Percentiles rank a stretch among this genome's conserved stretches.
Evolutionary conservation across 139 green algal species (phyloP).

Genomic region (Auxenochlorella pyrenoidosa): DNA sequence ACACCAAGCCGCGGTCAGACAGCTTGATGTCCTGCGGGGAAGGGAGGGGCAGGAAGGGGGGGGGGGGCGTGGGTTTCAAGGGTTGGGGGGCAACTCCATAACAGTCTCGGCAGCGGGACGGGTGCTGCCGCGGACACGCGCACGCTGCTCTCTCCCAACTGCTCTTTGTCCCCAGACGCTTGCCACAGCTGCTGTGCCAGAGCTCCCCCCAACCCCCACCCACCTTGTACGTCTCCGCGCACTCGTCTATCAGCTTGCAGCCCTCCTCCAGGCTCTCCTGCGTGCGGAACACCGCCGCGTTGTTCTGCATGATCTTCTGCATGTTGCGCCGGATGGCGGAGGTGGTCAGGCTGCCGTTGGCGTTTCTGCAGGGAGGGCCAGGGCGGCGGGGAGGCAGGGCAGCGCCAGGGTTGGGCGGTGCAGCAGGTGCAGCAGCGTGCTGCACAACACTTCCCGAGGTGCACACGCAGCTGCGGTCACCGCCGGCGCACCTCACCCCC

Average conservation of each 20-base stretch:
- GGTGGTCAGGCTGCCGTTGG: slow-evolving; percentile 80
- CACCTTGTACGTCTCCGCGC: slow-evolving; percentile 69
- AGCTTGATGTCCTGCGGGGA: slow-evolving; percentile 36
- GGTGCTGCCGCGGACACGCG: too few relatives aligned
- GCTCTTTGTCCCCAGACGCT: too few relatives aligned
- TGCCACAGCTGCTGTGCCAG: too few relatives aligned
- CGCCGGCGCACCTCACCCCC: too few relatives aligned
- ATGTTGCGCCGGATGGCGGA: slow-evolving; percentile 85
- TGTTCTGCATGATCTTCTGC: slow-evolving; percentile 93
- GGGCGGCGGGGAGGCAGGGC: not conserved
- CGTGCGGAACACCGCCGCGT: slow-evolving; percentile 97
- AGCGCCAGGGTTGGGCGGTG: not conserved
- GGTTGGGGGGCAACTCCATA: not conserved
- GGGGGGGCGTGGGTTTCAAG: not conserved
- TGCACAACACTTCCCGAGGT: not conserved
- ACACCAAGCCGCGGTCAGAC: slow-evolving; percentile 79
- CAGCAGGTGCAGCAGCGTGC: too few relatives aligned
- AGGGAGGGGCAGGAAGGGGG: not conserved
- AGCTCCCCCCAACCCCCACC: too few relatives aligned
- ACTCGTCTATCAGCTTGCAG: slow-evolving; percentile 88
- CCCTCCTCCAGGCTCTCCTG: slow-evolving; percentile 91
- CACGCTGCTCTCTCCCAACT: too few relatives aligned
- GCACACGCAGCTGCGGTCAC: too few relatives aligned
- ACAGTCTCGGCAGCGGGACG: not conserved
- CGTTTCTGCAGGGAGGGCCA: slow-evolving; percentile 49